A percentile compares a stretch with the other conserved stretches of the same genome.
These are phyloP conservation scores for Scutellaria minor DNA, from an alignment of 257 asterid genomes.

Conservation along the genomic window DNA sequence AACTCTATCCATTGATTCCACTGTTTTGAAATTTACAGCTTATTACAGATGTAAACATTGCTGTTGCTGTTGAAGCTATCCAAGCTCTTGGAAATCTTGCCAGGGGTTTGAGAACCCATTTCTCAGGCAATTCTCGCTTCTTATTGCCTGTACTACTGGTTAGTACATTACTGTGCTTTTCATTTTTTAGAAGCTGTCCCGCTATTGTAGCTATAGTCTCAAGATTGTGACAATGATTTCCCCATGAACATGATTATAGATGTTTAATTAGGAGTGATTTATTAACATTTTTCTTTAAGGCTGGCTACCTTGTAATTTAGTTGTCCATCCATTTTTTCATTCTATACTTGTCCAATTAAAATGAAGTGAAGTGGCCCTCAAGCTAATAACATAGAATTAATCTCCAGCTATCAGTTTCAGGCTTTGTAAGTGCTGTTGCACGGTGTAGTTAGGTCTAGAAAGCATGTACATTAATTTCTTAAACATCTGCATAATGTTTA, in stretches of 20 bases:
- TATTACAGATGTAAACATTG: conserved; percentile 95
- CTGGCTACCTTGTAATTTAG: background rate
- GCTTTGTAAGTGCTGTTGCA: conserved; percentile 21
- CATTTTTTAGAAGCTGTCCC: conserved; percentile 5
- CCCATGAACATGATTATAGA: background rate
- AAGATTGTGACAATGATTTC: background rate
- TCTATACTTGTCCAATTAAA: conserved; percentile 14
- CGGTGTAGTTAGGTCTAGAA: conserved; percentile 17
- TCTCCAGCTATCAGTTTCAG: conserved; percentile 1
- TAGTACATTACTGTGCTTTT: conserved; percentile 40
- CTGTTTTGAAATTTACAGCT: conserved; percentile 67
- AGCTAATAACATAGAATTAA: background rate
- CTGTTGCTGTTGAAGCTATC: conserved; percentile 97
- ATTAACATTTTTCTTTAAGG: background rate
- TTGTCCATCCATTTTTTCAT: background rate
- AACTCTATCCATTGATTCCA: conserved; percentile 27
- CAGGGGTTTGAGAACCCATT: conserved; percentile 88
- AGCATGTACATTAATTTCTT: conserved; percentile 4
- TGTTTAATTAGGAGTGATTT: conserved; percentile 16
- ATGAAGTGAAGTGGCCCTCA: conserved; percentile 21
- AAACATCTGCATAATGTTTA: conserved; percentile 1
- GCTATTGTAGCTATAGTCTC: conserved; percentile 13
- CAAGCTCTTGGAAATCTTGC: conserved; percentile 99
- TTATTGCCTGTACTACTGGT: conserved; percentile 88
- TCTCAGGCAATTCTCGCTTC: conserved; percentile 84